Percentiles rank a stretch among this genome's conserved stretches.
These are phyloP conservation scores for Ceratobasidium sp. DNA, from an alignment of 1,284 basidiomycete species.

Conservation along the genomic window DNA sequence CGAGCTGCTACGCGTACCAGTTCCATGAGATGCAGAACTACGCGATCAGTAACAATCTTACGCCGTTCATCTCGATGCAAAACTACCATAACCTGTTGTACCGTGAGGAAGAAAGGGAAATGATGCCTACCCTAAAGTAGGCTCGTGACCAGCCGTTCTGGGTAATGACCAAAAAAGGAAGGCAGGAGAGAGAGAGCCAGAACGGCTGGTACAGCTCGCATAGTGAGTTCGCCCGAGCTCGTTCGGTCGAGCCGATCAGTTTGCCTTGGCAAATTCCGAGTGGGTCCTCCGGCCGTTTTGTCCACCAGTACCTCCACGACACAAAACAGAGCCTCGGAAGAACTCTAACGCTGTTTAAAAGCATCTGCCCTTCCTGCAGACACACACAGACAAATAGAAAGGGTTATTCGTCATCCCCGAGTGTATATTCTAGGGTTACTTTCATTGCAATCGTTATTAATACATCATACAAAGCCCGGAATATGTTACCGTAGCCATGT, in stretches of 20 bases:
- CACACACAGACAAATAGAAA: no score
- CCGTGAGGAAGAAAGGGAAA: slow-evolving; percentile 53
- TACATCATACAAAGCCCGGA: no score
- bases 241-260: neutral
- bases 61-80: slow-evolving; percentile 40
- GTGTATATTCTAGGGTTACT: no score
- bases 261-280: neutral
- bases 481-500: no score
- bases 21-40: slow-evolving; percentile 45
- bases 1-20: slow-evolving; percentile 34
- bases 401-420: no score
- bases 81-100: slow-evolving; percentile 45
- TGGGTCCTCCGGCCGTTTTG: no score
- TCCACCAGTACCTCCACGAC: no score
- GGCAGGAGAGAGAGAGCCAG: neutral
- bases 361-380: no score
- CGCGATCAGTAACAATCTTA: slow-evolving; percentile 42
- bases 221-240: slow-evolving; percentile 19
- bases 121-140: slow-evolving; percentile 48
- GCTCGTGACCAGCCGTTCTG: no score
- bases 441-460: no score
- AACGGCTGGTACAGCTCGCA: slow-evolving; percentile 8
- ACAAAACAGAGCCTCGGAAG: no score
- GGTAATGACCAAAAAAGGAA: neutral
- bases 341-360: no score